These are phyloP conservation scores for Trapa incisa DNA, from an alignment of 345 rosid genomes.

Conservation along the genomic window DNA sequence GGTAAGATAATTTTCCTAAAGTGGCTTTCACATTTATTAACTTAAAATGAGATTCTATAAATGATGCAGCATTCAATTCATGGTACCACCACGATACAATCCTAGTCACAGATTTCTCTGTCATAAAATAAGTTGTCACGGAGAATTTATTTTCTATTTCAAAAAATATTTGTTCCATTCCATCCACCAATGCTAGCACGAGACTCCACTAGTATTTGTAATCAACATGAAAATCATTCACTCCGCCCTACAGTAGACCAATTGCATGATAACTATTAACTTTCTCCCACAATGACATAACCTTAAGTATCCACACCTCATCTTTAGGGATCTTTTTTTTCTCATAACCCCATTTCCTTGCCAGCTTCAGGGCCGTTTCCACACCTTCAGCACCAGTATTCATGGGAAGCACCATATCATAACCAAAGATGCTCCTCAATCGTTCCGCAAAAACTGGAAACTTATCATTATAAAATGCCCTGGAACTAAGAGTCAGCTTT, in stretches of 20 bases:
- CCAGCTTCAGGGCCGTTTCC: conserved; percentile 87
- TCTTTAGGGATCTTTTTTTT: conserved; percentile 66
- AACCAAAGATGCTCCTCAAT: conserved; percentile 71
- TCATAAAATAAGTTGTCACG: background rate
- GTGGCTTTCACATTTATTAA: background rate
- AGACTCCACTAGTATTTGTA: background rate
- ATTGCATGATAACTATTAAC: background rate
- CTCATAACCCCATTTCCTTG: conserved; percentile 93
- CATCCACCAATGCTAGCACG: background rate
- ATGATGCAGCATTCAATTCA: background rate
- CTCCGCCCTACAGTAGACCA: background rate
- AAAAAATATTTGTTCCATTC: background rate
- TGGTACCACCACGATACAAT: background rate
- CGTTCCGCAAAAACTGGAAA: conserved; percentile 77
- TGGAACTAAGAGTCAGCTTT: conserved; percentile 71
- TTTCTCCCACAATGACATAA: background rate
- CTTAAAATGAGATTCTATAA: background rate
- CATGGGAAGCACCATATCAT: conserved; percentile 97
- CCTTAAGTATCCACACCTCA: conserved; percentile 29
- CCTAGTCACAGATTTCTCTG: background rate
- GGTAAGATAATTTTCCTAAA: background rate
- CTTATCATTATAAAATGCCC: conserved; percentile 79
- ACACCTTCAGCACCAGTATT: conserved; percentile 99
- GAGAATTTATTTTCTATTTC: background rate
- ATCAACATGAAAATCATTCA: background rate